phyloP scores from a whole-genome alignment of 805 yeast species.

The Saturnispora galanensis region DNA sequence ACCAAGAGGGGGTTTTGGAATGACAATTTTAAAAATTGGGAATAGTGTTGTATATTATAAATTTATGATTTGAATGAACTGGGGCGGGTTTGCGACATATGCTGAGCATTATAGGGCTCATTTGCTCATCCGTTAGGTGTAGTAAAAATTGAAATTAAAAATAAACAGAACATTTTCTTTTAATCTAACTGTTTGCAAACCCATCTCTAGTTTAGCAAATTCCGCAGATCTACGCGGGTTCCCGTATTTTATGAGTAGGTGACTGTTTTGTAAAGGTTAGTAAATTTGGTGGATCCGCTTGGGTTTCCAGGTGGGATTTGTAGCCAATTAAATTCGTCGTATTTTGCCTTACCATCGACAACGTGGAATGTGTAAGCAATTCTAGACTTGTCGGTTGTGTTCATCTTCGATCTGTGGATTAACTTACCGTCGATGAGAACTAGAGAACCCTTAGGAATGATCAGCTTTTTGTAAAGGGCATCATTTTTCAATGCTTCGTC shows the following conservation, averaged over 20 bases:
- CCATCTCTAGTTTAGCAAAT: too few relatives aligned
- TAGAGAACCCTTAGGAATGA: constrained; percentile 63
- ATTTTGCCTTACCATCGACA: constrained; percentile 54
- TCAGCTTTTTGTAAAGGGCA: constrained; percentile 39
- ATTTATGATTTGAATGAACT: neutral
- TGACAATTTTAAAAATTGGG: constrained; percentile 6
- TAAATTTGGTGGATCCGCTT: constrained; percentile 50
- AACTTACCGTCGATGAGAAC: constrained; percentile 65
- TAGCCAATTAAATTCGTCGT: constrained; percentile 64
- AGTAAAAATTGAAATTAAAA: neutral
- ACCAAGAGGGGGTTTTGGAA: constrained; percentile 20
- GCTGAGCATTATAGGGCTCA: too few relatives aligned
- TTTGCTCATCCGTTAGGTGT: too few relatives aligned
- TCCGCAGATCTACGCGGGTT: neutral
- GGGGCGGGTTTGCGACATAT: too few relatives aligned
- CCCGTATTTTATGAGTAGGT: neutral
- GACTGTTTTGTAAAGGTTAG: constrained; percentile 30
- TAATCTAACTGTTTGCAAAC: too few relatives aligned
- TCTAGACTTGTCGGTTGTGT: constrained; percentile 45
- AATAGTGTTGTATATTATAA: neutral
- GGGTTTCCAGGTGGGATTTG: constrained; percentile 54
- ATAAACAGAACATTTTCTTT: neutral
- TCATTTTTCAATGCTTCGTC: constrained; percentile 22
- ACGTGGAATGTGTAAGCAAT: constrained; percentile 75
- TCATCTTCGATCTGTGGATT: constrained; percentile 60